Evolutionary conservation across 441 rosid species (phyloP).

Genomic region (Hypseocharis bilobata): DNA sequence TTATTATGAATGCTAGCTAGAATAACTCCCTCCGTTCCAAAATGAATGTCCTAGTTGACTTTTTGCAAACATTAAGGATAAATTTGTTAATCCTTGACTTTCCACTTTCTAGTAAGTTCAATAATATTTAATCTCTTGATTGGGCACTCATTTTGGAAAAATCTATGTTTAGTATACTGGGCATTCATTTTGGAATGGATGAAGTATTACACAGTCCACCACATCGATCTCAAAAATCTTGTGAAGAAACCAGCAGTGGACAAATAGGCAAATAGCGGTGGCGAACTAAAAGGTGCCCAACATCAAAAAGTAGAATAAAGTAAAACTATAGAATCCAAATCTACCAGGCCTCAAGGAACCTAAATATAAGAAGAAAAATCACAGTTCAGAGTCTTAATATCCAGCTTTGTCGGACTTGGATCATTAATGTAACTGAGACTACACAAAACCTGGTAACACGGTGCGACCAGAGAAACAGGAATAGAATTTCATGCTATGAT

Average conservation of each 20-base stretch:
- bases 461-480: too few species aligned
- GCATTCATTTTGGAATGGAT: too few species aligned
- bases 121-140: too few species aligned
- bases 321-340: neutral
- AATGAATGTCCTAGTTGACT: too few species aligned
- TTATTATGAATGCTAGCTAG: neutral
- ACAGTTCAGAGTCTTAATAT: neutral
- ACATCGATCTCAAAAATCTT: neutral
- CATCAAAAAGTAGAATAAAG: neutral
- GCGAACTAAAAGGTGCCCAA: neutral
- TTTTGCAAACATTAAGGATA: too few species aligned
- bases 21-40: too few species aligned
- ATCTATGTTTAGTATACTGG: too few species aligned
- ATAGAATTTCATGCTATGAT: too few species aligned
- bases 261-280: too few species aligned
- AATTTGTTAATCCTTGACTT: too few species aligned
- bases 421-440: neutral
- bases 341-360: neutral
- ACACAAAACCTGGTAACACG: neutral
- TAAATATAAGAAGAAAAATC: neutral
- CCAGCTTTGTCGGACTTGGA: neutral
- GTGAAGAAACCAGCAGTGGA: neutral
- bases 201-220: neutral
- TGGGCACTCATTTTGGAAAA: too few species aligned
- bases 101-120: too few species aligned